Conservation (phyloP, 2,329 filamentous ascomycete species). For the Talaromyces albobiverticillius region DNA sequence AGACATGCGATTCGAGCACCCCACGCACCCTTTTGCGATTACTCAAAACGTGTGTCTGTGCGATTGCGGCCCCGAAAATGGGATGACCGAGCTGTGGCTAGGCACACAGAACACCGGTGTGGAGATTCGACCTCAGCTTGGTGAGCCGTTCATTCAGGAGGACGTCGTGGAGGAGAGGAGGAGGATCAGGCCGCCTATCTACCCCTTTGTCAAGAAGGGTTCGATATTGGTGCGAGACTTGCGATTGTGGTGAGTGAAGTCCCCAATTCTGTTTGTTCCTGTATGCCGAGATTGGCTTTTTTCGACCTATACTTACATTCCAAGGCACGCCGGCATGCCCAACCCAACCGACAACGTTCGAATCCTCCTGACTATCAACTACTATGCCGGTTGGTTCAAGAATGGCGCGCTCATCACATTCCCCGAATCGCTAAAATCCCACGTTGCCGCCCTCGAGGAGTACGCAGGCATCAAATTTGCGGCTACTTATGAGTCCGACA, state of each 20-base stretch:
- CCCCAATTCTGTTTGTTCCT: neutral
- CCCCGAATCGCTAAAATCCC: neutral
- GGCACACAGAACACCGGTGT: neutral
- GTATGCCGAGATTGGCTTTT: too few relatives aligned
- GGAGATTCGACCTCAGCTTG: neutral
- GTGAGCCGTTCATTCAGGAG: neutral
- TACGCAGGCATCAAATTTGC: neutral
- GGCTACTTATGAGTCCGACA: neutral
- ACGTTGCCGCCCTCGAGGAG: neutral
- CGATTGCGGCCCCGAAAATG: neutral
- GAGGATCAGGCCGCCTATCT: constrained; percentile 24
- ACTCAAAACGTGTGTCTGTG: neutral
- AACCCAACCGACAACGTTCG: constrained; percentile 24
- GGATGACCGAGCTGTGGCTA: neutral
- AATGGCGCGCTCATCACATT: neutral
- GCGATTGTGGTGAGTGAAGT: constrained; percentile 20
- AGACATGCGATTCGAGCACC: constrained; percentile 1
- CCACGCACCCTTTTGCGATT: neutral
- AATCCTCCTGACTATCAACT: constrained; percentile 27
- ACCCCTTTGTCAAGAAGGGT: constrained; percentile 21
- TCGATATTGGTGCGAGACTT: constrained; percentile 30
- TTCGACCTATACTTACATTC: neutral
- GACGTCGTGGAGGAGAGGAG: constrained; percentile 18
- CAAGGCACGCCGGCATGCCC: constrained; percentile 30
- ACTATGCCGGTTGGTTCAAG: constrained; percentile 17